Evolutionary conservation across 2,329 filamentous ascomycete species (phyloP).

Genomic region (Boeremia lycopersici): DNA sequence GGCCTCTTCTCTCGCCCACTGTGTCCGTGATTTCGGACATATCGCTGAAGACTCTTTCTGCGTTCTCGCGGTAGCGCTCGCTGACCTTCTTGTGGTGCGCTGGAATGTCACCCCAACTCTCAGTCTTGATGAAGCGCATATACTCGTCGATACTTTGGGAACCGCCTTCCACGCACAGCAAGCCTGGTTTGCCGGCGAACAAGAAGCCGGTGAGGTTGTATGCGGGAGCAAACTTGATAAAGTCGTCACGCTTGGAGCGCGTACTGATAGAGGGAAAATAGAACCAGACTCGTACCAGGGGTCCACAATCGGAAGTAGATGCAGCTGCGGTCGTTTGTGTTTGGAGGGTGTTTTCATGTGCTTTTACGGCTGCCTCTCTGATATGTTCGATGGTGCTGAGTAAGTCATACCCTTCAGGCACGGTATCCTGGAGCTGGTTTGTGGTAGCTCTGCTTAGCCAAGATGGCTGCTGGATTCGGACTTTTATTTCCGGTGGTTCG

Average conservation of each 20-base stretch:
- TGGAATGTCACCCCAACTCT: constrained; percentile 68
- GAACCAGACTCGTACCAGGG: constrained; percentile 63
- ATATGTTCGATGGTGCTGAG: constrained; percentile 31
- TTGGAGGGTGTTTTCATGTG: neutral
- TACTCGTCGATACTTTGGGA: constrained; percentile 60
- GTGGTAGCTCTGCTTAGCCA: constrained; percentile 34
- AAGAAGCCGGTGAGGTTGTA: constrained; percentile 65
- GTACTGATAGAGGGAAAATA: constrained; percentile 68
- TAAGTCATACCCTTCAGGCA: constrained; percentile 20
- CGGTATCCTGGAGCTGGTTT: constrained; percentile 17
- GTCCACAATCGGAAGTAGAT: neutral
- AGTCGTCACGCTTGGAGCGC: constrained; percentile 62
- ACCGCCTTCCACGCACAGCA: constrained; percentile 58
- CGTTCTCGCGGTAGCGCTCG: constrained; percentile 57
- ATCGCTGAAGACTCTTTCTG: constrained; percentile 55
- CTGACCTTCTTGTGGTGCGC: constrained; percentile 67
- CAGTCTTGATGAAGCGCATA: constrained; percentile 68
- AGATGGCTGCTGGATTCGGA: constrained; percentile 30
- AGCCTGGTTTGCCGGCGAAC: constrained; percentile 64
- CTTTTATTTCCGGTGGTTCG: constrained; percentile 28
- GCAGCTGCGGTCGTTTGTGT: neutral
- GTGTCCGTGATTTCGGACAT: constrained; percentile 64
- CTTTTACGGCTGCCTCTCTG: constrained; percentile 22
- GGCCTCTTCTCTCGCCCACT: constrained; percentile 56
- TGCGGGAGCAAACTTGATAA: constrained; percentile 59